phyloP scores from a whole-genome alignment of 2,329 filamentous ascomycete genomes.

The Colletotrichum sp. region DNA sequence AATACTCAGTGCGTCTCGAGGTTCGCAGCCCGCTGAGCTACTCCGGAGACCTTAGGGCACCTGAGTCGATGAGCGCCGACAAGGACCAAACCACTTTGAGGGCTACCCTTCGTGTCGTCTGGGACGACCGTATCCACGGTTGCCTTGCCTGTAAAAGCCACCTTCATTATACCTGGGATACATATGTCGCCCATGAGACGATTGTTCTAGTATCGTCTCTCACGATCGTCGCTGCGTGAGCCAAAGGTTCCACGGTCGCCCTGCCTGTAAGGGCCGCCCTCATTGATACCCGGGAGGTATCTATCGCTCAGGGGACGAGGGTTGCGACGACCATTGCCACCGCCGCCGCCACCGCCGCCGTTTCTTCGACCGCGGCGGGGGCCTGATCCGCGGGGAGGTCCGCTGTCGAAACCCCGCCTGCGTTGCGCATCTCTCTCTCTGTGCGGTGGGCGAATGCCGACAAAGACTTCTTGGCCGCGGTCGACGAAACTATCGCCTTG shows the following conservation, averaged over 20 bases:
- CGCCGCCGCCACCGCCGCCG: background rate
- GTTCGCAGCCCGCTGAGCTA: background rate
- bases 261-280: slow-evolving; percentile 22
- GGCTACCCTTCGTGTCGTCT: background rate
- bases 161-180: slow-evolving; percentile 28
- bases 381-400: background rate
- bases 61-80: background rate
- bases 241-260: slow-evolving; percentile 25
- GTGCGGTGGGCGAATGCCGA: slow-evolving; percentile 66
- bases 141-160: slow-evolving; percentile 23
- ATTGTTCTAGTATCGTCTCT: background rate
- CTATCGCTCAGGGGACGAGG: slow-evolving; percentile 34
- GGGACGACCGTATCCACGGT: slow-evolving; percentile 23
- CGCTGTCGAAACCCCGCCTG: slow-evolving; percentile 29
- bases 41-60: background rate
- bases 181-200: slow-evolving; percentile 37
- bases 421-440: slow-evolving; percentile 55
- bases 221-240: slow-evolving; percentile 25
- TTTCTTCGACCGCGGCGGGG: background rate
- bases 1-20: background rate
- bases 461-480: slow-evolving; percentile 72
- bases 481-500: slow-evolving; percentile 71
- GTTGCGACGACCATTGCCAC: slow-evolving; percentile 5
- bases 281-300: slow-evolving; percentile 33
- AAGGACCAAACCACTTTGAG: background rate